These are phyloP conservation scores for Albophoma yamanashiensis DNA, from an alignment of 2,329 filamentous ascomycete species.

Conservation along the genomic window DNA sequence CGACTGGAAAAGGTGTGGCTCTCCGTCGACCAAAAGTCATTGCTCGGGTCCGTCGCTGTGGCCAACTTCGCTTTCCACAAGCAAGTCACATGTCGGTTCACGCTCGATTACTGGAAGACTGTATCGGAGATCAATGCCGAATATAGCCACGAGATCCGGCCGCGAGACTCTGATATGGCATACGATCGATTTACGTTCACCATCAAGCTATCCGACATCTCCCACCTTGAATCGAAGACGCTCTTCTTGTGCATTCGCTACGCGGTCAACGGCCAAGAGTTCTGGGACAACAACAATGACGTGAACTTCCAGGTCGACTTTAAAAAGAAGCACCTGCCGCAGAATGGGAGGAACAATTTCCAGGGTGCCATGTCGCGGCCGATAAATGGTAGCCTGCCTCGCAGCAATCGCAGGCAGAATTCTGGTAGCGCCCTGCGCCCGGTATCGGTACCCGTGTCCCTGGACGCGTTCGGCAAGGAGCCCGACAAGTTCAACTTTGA, in stretches of 20 bases:
- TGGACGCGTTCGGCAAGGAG: constrained; percentile 63
- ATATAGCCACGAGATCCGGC: constrained; percentile 67
- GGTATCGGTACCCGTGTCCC: constrained; percentile 43
- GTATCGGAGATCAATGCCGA: constrained; percentile 91
- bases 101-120: constrained; percentile 96
- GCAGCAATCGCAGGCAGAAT: constrained; percentile 49
- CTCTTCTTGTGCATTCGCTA: constrained; percentile 89
- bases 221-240: constrained; percentile 86
- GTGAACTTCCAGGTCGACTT: constrained; percentile 95
- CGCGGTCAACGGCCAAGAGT: constrained; percentile 70
- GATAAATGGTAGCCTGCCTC: constrained; percentile 43
- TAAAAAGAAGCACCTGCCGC: constrained; percentile 60
- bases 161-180: constrained; percentile 52
- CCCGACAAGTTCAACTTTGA: constrained; percentile 45
- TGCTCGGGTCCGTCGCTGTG: constrained; percentile 76
- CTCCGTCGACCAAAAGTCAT: constrained; percentile 74
- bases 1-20: constrained; percentile 79
- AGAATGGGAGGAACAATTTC: constrained; percentile 44
- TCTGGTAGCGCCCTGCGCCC: constrained; percentile 31
- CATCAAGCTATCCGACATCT: constrained; percentile 84
- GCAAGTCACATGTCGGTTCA: constrained; percentile 82
- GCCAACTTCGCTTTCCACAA: constrained; percentile 89
- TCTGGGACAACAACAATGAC: constrained; percentile 86
- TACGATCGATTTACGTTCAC: constrained; percentile 89
- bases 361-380: constrained; percentile 40